Conservation (phyloP, 1,284 basidiomycete genomes). For the Ceratobasidium sp. region DNA sequence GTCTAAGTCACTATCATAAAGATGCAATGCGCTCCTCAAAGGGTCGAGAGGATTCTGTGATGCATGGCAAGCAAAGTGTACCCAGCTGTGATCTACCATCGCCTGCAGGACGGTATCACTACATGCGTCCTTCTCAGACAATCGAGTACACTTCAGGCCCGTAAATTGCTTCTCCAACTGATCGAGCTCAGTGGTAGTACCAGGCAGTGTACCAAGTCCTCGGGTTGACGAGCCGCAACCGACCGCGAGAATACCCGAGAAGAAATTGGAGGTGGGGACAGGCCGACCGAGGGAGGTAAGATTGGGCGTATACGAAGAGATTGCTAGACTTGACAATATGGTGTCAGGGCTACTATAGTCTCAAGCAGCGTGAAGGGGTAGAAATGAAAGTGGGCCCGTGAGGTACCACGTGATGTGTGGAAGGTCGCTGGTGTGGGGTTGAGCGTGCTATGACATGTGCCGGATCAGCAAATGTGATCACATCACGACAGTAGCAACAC, state of each 20-base stretch:
- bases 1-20: neutral
- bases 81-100: constrained; percentile 1
- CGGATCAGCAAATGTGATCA: too few relatives aligned
- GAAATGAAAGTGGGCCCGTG: neutral
- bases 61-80: constrained; percentile 22
- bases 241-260: neutral
- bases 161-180: neutral
- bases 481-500: too few relatives aligned
- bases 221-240: neutral
- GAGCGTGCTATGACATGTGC: too few relatives aligned
- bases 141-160: neutral
- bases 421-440: too few relatives aligned
- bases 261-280: neutral
- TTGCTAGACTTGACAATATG: neutral
- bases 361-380: constrained; percentile 7
- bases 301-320: constrained; percentile 5
- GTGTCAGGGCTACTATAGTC: neutral
- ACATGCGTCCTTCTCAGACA: neutral
- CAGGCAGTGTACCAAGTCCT: neutral
- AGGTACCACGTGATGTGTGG: constrained; percentile 9
- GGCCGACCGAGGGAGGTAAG: neutral
- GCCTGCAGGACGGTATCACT: neutral
- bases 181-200: neutral
- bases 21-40: neutral
- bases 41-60: neutral